phyloP scores from a whole-genome alignment of 2,329 filamentous ascomycete genomes.

The Fusarium coffeatum region DNA sequence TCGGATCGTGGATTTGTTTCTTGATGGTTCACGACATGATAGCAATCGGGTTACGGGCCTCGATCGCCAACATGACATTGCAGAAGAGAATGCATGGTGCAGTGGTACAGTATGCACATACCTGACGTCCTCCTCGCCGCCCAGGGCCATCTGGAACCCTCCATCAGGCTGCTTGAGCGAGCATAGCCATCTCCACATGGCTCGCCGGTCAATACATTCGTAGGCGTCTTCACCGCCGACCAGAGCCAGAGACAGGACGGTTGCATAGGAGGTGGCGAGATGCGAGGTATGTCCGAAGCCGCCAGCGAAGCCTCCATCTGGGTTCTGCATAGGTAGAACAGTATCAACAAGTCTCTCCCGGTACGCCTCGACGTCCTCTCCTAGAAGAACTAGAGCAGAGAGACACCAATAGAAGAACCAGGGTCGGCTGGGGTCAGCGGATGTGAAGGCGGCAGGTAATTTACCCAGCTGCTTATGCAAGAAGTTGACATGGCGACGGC shows the following conservation, averaged over 20 bases:
- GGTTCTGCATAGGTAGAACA: slow-evolving; percentile 83
- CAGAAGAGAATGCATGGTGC: not conserved
- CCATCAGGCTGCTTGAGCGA: slow-evolving; percentile 87
- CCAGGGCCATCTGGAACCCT: slow-evolving; percentile 87
- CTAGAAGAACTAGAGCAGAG: slow-evolving; percentile 78
- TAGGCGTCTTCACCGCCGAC: slow-evolving; percentile 81
- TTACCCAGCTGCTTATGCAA: slow-evolving; percentile 67
- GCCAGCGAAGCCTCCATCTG: slow-evolving; percentile 87
- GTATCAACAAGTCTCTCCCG: slow-evolving; percentile 78
- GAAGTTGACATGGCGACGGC: slow-evolving; percentile 70
- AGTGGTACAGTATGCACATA: slow-evolving; percentile 55
- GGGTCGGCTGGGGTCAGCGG: slow-evolving; percentile 86
- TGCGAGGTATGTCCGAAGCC: slow-evolving; percentile 93
- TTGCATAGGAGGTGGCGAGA: slow-evolving; percentile 88
- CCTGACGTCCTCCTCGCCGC: slow-evolving; percentile 93
- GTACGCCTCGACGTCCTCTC: slow-evolving; percentile 77
- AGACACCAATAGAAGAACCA: slow-evolving; percentile 97
- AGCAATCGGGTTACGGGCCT: slow-evolving; percentile 29
- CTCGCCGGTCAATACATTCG: slow-evolving; percentile 80
- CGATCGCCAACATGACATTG: slow-evolving; percentile 22
- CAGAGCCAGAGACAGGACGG: slow-evolving; percentile 80
- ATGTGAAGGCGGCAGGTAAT: slow-evolving; percentile 77
- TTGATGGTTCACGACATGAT: slow-evolving; percentile 14
- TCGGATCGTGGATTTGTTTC: slow-evolving; percentile 3
- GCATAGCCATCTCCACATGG: slow-evolving; percentile 93